These are phyloP conservation scores for Reutealis trisperma DNA, from an alignment of 345 rosid genomes.

Conservation along the genomic window DNA sequence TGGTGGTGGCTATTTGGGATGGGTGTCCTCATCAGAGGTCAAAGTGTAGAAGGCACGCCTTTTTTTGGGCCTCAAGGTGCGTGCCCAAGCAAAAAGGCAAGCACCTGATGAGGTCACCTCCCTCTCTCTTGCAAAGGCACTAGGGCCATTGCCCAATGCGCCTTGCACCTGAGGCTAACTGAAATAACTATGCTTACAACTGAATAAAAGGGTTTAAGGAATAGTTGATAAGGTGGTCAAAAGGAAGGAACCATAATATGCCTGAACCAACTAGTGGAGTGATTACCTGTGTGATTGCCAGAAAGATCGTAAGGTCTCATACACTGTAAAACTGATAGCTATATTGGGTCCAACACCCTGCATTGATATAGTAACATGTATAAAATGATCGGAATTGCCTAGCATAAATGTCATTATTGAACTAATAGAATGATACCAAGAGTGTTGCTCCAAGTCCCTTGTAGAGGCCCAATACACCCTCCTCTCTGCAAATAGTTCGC, in stretches of 20 bases:
- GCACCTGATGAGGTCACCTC: no score
- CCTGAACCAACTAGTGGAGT: background rate
- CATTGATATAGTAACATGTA: slow-evolving; percentile 21
- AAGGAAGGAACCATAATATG: background rate
- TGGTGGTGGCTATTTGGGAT: no score
- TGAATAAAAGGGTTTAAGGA: background rate
- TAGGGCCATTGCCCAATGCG: no score
- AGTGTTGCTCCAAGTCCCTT: slow-evolving; percentile 97
- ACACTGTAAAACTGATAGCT: slow-evolving; percentile 86
- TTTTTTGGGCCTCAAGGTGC: no score
- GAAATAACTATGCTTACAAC: no score
- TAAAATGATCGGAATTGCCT: background rate
- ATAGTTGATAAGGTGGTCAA: background rate
- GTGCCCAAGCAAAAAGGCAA: no score
- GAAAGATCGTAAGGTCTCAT: slow-evolving; percentile 64
- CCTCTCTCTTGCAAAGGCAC: no score
- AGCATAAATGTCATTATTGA: background rate
- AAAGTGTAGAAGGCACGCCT: no score
- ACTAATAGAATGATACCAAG: slow-evolving; percentile 52
- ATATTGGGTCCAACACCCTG: slow-evolving; percentile 95
- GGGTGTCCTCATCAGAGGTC: no score
- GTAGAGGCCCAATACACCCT: slow-evolving; percentile 81
- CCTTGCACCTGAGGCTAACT: no score
- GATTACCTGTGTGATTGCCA: slow-evolving; percentile 73
- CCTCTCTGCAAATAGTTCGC: slow-evolving; percentile 74